Evolutionary conservation across 768 basidiomycete genomes (phyloP), one percentile per base, ranked within the genome.

Genomic region (Hirschioporus abietinus): DNA sequence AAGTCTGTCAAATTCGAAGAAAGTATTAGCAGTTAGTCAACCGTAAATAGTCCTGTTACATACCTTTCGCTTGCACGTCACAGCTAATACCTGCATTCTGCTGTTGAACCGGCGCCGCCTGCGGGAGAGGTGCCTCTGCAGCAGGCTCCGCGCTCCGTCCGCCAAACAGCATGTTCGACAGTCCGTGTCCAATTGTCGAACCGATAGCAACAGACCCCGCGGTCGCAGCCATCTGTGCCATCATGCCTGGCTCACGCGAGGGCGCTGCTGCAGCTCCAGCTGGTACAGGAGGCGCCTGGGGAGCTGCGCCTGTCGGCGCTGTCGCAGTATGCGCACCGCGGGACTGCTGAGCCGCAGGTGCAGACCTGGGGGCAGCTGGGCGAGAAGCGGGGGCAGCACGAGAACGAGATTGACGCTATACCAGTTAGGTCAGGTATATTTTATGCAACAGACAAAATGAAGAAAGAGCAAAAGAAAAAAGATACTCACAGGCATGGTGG

Each of bases 201-300:
- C 94, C 95, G 63, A 93, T 81, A 6, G 93, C 95, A 63, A 96
- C 93, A 66, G 91, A 92, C 68, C 93, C 94, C 27, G 93, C 94
- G 7, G 94, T 93, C 6, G 92, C 90, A 65, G 93, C 93, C 91
- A 95, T 94, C 73, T 92, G 90, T 0, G 86, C 83, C 20, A 95
- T 65, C 83, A 95, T 81, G 17, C 93, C 92, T 0, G 93, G 92
- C 68, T 84, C 80, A 67, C 81, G 73, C 0, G 83, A 76, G 60
- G 81, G 80, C 27, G 76, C 69, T 15, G 71, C 67, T 15, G 77
- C 70, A 0, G 76, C 73, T 64, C 75, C 74, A 30, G 77, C 58
- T 8, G 77, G 75, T 0, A 72, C 74, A 0, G 79, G 75, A 9
- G 79, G 76, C 0, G 77, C 75, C 25, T 76, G 70, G 63, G 60